Base-by-base conservation (phyloP, 352 stramenopile genomes). In the Phytopythium aichiense region DNA sequence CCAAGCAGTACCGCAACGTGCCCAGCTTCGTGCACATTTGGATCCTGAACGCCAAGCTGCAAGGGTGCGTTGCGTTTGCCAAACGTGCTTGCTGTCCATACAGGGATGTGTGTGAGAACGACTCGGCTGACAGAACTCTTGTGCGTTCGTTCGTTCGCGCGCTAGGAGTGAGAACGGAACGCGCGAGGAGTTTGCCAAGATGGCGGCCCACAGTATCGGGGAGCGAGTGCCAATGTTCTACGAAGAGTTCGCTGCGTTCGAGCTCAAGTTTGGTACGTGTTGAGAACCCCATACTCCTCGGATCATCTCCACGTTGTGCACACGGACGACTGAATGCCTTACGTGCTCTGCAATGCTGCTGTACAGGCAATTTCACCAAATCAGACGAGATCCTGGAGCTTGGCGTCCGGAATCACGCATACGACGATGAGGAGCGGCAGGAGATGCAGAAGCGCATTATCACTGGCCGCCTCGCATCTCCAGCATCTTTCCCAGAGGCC, bases 161-260 rank as follows among this genome's bases (percentile, higher is more conserved):
- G 22, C 15, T 53, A 83, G 76, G 56, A 72, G 59, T 18, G 81
- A 88, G 52, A 64, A 71, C 42, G 78, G 76, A 9, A 72, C 75
- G 35, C 67, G 80, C 13, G 65, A 77, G 35, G 78, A 66, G 40
- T 92, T 89, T 51, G 74, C 74, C 31, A 75, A 75, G 66, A 88
- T 89, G 76, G 81, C 76, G 56, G 79, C 61, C 20, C 69, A 84
- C 43, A 51, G 66, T 25, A 85, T 89, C 50, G 82, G 80, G 6
- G 69, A 83, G 57, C 68, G 64, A 25, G 65, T 84, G 52, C 63
- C 58, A 25, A 57, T 79, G 50, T 74, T 78, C 33, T 92, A 92
- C 63, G 76, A 88, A 49, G 72, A 85, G 56, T 84, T 87, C 46
- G 82, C 82, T 12, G 74, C 73, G 16, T 89, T 92, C 51, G 82